phyloP scores from a whole-genome alignment of 108 stramenopile genomes.

The Pseudonitzschia multiseries region DNA sequence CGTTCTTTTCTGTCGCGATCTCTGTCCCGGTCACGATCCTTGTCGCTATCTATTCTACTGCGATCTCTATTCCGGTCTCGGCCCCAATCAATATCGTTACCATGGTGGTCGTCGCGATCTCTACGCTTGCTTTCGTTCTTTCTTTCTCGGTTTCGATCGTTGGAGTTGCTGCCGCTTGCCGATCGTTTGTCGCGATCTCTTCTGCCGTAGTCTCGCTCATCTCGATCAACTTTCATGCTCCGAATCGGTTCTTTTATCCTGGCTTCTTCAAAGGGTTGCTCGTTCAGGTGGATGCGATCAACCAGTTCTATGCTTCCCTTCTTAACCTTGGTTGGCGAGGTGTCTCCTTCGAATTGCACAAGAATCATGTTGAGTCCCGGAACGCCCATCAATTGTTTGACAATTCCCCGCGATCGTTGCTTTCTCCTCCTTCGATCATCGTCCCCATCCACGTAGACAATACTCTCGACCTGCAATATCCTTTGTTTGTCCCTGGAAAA shows the following conservation, averaged over 20 bases:
- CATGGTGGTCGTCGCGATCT: neutral
- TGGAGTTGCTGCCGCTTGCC: neutral
- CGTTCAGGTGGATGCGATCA: conserved; percentile 58
- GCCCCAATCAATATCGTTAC: conserved; percentile 3
- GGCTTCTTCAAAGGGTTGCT: conserved; percentile 52
- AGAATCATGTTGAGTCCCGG: conserved; percentile 83
- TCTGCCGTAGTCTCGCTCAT: conserved; percentile 20
- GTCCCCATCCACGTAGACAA: conserved; percentile 47
- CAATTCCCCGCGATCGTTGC: conserved; percentile 43
- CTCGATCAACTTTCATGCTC: conserved; percentile 3
- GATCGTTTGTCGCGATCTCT: conserved; percentile 17
- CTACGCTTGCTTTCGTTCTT: conserved; percentile 9
- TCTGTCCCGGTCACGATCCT: neutral
- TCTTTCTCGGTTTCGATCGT: conserved; percentile 8
- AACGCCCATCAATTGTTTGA: conserved; percentile 68
- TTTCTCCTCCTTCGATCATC: neutral
- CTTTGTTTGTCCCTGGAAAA: conserved; percentile 60
- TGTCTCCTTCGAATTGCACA: conserved; percentile 61
- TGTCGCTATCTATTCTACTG: neutral
- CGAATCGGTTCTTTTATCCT: conserved; percentile 20
- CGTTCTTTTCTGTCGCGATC: neutral
- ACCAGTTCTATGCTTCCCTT: conserved; percentile 58
- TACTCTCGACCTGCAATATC: conserved; percentile 76
- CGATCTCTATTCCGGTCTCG: conserved; percentile 12
- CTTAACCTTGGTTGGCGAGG: conserved; percentile 50